Evolutionary conservation across 352 stramenopile genomes (phyloP).

Genomic region (Pseudoperonospora humuli): DNA sequence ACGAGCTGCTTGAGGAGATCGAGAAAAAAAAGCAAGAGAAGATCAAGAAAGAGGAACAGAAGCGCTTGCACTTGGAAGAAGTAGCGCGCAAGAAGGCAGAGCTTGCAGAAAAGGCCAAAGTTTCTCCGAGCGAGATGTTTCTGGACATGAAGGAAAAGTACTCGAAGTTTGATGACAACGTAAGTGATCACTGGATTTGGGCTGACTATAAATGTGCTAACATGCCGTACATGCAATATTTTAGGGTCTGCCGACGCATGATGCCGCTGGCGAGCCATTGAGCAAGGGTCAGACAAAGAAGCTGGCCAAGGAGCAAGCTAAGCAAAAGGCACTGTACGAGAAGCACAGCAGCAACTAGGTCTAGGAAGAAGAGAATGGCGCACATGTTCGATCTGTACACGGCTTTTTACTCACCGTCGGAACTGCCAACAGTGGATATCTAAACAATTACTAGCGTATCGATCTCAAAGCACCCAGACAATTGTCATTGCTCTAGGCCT

Average conservation of each 20-base stretch:
- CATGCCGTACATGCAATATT: conserved; percentile 1
- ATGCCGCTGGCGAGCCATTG: conserved; percentile 87
- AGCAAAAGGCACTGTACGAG: conserved; percentile 90
- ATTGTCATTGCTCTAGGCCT: no score
- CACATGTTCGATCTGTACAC: neutral
- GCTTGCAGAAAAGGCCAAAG: conserved; percentile 83
- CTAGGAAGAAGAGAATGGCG: neutral
- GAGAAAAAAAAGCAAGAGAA: conserved; percentile 75
- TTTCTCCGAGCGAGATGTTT: conserved; percentile 91
- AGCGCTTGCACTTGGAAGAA: conserved; percentile 59
- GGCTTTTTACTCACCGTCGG: no score
- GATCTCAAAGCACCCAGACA: no score
- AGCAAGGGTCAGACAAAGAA: conserved; percentile 97
- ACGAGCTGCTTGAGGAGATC: conserved; percentile 73
- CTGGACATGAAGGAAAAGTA: conserved; percentile 80
- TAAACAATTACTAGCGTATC: no score
- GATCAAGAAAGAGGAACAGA: conserved; percentile 72
- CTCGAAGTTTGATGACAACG: conserved; percentile 86
- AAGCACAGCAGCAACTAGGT: conserved; percentile 49
- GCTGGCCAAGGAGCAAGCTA: conserved; percentile 93
- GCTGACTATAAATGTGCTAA: neutral
- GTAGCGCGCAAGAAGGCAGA: conserved; percentile 74
- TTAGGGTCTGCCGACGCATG: conserved; percentile 92
- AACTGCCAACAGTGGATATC: no score
- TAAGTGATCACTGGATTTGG: conserved; percentile 18